These are phyloP conservation scores for Paecilomyces niveus DNA, from an alignment of 2,329 filamentous ascomycete species.

Conservation along the genomic window DNA sequence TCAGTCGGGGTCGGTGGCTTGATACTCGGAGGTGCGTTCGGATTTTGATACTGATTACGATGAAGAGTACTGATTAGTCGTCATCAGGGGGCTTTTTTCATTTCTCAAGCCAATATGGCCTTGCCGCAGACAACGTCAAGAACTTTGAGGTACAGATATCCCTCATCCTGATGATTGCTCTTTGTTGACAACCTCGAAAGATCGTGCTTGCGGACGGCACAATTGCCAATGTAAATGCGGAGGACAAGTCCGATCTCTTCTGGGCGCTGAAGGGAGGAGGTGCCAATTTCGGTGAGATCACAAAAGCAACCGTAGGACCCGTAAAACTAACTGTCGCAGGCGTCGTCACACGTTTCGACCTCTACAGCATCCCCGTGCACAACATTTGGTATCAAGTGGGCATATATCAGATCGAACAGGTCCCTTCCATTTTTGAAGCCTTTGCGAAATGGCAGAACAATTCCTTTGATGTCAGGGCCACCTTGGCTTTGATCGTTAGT, in stretches of 20 bases:
- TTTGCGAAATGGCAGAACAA: constrained; percentile 21
- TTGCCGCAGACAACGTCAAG: constrained; percentile 7
- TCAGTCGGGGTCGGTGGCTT: not conserved
- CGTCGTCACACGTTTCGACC: not conserved
- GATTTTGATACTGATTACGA: not conserved
- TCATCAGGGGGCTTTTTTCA: constrained; percentile 6
- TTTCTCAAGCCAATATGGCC: constrained; percentile 7
- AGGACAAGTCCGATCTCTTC: too few species aligned
- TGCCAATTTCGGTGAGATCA: too few species aligned
- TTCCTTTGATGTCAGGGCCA: constrained; percentile 14
- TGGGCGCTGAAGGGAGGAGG: too few species aligned
- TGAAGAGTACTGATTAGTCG: not conserved
- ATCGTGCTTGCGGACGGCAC: constrained; percentile 16
- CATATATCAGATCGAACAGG: constrained; percentile 12
- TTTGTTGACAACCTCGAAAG: constrained; percentile 1
- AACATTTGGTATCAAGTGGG: constrained; percentile 16
- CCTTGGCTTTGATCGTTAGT: constrained; percentile 9
- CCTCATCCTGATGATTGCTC: too few species aligned
- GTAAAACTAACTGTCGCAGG: too few species aligned
- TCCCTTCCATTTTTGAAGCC: constrained; percentile 14
- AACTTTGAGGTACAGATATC: constrained; percentile 3
- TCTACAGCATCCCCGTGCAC: constrained; percentile 14
- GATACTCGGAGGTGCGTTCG: not conserved
- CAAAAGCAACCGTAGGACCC: too few species aligned
- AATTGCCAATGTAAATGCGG: too few species aligned